Conservation (phyloP, 495 filamentous ascomycete species). For the Xylaria grammica region DNA sequence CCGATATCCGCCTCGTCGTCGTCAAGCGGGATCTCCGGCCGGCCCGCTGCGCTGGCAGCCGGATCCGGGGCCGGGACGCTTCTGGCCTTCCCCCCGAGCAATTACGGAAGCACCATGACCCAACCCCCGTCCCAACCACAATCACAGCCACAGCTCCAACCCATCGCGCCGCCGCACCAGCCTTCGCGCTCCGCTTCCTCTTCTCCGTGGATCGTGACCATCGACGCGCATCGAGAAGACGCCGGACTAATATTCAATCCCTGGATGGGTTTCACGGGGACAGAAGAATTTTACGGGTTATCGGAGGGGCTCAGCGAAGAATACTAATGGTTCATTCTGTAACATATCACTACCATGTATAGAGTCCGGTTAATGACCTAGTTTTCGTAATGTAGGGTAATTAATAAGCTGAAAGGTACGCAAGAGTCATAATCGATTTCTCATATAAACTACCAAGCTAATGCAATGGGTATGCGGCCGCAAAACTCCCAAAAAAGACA, state of each 20-base stretch:
- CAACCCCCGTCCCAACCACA: not conserved
- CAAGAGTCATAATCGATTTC: not conserved
- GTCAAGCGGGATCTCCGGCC: not conserved
- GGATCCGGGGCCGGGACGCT: not conserved
- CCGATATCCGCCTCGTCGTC: not conserved
- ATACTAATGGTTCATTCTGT: constrained; percentile 2
- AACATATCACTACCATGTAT: not conserved
- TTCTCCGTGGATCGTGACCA: not conserved
- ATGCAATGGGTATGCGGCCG: constrained; percentile 3
- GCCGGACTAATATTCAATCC: constrained; percentile 37
- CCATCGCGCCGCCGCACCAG: too few species aligned
- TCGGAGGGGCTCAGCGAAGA: constrained; percentile 17
- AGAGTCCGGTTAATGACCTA: not conserved
- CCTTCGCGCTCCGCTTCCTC: not conserved
- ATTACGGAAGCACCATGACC: not conserved
- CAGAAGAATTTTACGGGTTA: constrained; percentile 31
- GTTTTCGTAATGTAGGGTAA: not conserved
- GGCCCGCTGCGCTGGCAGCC: not conserved
- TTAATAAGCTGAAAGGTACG: too few species aligned
- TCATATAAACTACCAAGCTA: constrained; percentile 3
- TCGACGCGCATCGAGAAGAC: constrained; percentile 33
- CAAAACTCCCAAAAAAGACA: not conserved
- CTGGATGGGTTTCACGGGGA: constrained; percentile 35
- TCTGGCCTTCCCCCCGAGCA: not conserved
- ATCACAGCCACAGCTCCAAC: not conserved